phyloP scores from a whole-genome alignment of 352 stramenopile genomes.

The Globisporangium emineosum region DNA sequence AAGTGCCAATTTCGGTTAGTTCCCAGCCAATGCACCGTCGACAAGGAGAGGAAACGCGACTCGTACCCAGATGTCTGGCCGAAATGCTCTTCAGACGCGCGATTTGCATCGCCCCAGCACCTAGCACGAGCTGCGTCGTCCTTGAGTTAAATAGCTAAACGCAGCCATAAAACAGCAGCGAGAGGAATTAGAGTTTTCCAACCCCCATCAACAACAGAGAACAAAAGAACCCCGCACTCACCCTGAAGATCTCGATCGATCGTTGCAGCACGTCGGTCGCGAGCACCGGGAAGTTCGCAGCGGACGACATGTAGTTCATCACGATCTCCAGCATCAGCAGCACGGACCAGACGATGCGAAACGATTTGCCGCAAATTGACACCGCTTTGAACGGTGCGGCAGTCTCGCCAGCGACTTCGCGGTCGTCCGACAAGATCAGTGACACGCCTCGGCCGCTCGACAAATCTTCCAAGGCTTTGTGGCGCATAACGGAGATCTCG shows the following conservation, averaged over 20 bases:
- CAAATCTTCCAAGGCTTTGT: conserved; percentile 89
- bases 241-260: conserved; percentile 89
- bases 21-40: background rate
- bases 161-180: conserved; percentile 9
- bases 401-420: conserved; percentile 58
- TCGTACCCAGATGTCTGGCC: conserved; percentile 89
- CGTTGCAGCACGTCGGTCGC: conserved; percentile 93
- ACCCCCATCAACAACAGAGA: background rate
- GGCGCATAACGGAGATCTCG: conserved; percentile 87
- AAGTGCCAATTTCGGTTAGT: background rate
- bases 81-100: conserved; percentile 97
- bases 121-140: conserved; percentile 95
- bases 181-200: too few species aligned
- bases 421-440: conserved; percentile 66
- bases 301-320: conserved; percentile 94
- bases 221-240: conserved; percentile 23
- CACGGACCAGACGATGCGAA: conserved; percentile 95
- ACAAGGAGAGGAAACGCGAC: background rate
- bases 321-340: conserved; percentile 95
- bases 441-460: conserved; percentile 89
- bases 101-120: conserved; percentile 95
- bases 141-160: conserved; percentile 94
- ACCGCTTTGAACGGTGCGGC: conserved; percentile 75
- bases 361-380: conserved; percentile 90
- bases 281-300: conserved; percentile 92